Conservation (phyloP, 805 yeast genomes). For the Cyberlindnera galapagoensis region DNA sequence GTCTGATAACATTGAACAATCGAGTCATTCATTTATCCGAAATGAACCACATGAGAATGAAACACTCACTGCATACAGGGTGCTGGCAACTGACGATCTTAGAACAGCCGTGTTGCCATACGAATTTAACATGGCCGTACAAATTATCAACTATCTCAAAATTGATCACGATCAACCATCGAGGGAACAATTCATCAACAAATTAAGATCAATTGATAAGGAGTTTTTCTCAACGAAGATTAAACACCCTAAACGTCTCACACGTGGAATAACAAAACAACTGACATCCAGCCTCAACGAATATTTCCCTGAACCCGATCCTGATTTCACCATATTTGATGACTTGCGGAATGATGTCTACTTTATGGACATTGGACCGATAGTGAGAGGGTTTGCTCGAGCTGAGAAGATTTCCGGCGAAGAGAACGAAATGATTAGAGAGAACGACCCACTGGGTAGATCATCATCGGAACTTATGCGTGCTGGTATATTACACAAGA, state of each 20-base stretch:
- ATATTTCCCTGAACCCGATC: constrained; percentile 1
- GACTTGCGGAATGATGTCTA: constrained; percentile 6
- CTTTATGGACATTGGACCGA: constrained; percentile 19
- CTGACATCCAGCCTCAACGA: constrained; percentile 7
- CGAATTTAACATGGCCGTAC: constrained; percentile 31
- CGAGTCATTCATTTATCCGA: constrained; percentile 10
- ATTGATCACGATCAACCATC: constrained; percentile 8
- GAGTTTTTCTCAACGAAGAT: constrained; percentile 12
- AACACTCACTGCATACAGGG: constrained; percentile 30
- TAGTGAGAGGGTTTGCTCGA: constrained; percentile 20
- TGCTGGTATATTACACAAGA: not conserved
- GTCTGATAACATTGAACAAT: constrained; percentile 9
- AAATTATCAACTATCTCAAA: constrained; percentile 5
- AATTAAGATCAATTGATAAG: constrained; percentile 10
- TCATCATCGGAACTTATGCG: not conserved
- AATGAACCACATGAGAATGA: constrained; percentile 21
- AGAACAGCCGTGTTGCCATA: constrained; percentile 29
- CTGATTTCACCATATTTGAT: constrained; percentile 13
- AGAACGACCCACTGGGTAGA: constrained; percentile 2
- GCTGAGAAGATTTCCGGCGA: constrained; percentile 6
- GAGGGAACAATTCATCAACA: no score
- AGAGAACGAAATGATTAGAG: constrained; percentile 3
- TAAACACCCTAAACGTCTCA: constrained; percentile 9
- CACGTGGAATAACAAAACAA: constrained; percentile 10
- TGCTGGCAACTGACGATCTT: constrained; percentile 28